Evolutionary conservation across 495 filamentous ascomycete species (phyloP), one percentile per base, ranked within the genome.

Genomic region (Terfezia claveryi): DNA sequence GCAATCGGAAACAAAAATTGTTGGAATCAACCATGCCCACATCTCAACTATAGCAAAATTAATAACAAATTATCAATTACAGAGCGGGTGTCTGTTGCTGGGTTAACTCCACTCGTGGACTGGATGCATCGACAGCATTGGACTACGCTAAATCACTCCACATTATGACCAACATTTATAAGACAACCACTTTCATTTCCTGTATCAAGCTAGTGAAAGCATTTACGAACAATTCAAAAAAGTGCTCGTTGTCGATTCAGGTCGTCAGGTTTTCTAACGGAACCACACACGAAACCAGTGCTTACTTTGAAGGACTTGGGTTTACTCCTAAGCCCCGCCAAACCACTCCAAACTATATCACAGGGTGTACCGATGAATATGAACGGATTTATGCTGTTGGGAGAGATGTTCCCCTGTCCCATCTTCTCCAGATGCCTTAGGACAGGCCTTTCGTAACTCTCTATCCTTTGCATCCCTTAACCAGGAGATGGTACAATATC

Each of bases 141-240:
- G 62, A 64, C 41, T 64, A 64, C 57, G 69, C 74, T 57, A 85
- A 85, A 64, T 83, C 81, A 0, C 73, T 91, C 36, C 76, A 83
- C 1, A 76, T 86, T 38, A 72, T 85, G 68, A 87, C 85, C 36
- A 80, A 87, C 62, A 74, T 88, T 52, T 85, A 85, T 73, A 75
- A 83, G 61, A 83, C 77, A 0, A 81, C 79, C 27, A 87, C 83
- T 0, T 86, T 87, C 52, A 84, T 86, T 5, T 84, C 81, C 0
- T 70, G 1, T 92, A 89, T 60, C 85, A 92, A 61, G 85, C 85
- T 0, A 81, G 78, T 4, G 83, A 93, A 66, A 82, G 76, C 58
- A 92, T 92, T 53, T 93, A 89, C 68, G 74, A 73, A 32, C 77
- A 81, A 50, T 94, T 94, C 59, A 87, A 94, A 69, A 92, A 91